Conservation (phyloP, 371 early-diverging fungal genomes). For the Paraphysoderma sedebokerense region DNA sequence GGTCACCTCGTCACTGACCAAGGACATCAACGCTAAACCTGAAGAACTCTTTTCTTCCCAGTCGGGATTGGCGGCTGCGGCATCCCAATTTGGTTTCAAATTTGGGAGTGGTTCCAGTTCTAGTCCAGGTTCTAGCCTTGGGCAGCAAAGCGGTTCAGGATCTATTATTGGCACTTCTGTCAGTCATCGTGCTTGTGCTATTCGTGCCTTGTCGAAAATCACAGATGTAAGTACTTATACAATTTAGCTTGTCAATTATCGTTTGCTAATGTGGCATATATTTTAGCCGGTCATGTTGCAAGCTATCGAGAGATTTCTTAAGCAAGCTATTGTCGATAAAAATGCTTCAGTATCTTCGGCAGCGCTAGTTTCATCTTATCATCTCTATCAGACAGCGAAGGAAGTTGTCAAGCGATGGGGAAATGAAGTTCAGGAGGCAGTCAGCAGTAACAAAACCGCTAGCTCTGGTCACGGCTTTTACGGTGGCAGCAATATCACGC, state of each 20-base stretch:
- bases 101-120: neutral
- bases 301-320: conserved; percentile 87
- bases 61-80: neutral
- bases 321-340: conserved; percentile 93
- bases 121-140: neutral
- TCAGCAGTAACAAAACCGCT: conserved; percentile 15
- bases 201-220: conserved; percentile 87
- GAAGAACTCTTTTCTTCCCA: conserved; percentile 7
- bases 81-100: neutral
- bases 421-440: conserved; percentile 76
- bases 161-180: conserved; percentile 31
- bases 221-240: conserved; percentile 65
- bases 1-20: conserved; percentile 87
- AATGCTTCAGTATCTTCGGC: conserved; percentile 76
- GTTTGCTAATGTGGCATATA: neutral
- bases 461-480: conserved; percentile 28
- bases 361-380: conserved; percentile 81
- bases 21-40: conserved; percentile 85
- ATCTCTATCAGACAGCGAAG: conserved; percentile 60
- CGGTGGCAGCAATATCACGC: conserved; percentile 55
- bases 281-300: conserved; percentile 76
- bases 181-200: conserved; percentile 84
- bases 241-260: neutral
- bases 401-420: conserved; percentile 78
- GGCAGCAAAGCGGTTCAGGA: neutral